Evolutionary conservation across 2,329 filamentous ascomycete species (phyloP), one percentile per base, ranked within the genome.

Genomic region (Colletotrichum tamarilloi): DNA sequence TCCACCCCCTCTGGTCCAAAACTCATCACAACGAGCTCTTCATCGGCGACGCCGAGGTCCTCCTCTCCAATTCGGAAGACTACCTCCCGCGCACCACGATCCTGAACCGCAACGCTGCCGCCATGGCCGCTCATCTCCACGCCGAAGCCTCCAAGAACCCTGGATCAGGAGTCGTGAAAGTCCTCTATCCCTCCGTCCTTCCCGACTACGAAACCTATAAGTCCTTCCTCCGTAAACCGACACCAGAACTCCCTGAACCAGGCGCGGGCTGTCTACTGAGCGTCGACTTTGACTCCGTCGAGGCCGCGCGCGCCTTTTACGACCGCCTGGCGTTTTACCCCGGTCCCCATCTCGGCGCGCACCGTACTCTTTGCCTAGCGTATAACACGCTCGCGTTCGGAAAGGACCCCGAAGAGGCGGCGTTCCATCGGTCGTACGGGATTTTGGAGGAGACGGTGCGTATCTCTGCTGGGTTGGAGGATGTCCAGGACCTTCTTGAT

Each of bases 181-280:
- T 88, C 2, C 82, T 81, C 73, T 87, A 90, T 76, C 87, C 88
- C 0, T 80, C 80, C 24, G 79, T 84, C 16, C 74, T 82, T 26
- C 74, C 81, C 16, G 73, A 82, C 67, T 82, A 79, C 62, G 81
- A 84, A 2, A 79, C 79, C 72, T 86, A 85, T 74, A 77, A 78
- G 8, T 77, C 80, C 2, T 79, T 84, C 74, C 77, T 83, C 76
- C 81, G 85, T 3, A 79, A 69, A 4, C 66, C 81, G 7, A 82
- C 87, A 0, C 56, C 80, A 0, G 87, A 88, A 1, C 85, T 90
- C 68, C 83, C 81, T 5, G 76, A 77, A 0, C 87, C 88, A 0
- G 89, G 89, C 0, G 88, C 89, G 76, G 89, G 89, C 2, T 90
- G 87, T 75, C 84, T 91, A 1, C 77, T 91, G 16, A 86, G 81